Percentiles rank a stretch among this genome's conserved stretches.
These are phyloP conservation scores for Avena atlantica DNA, from an alignment of 176 grass and related monocot species.

Conservation along the genomic window DNA sequence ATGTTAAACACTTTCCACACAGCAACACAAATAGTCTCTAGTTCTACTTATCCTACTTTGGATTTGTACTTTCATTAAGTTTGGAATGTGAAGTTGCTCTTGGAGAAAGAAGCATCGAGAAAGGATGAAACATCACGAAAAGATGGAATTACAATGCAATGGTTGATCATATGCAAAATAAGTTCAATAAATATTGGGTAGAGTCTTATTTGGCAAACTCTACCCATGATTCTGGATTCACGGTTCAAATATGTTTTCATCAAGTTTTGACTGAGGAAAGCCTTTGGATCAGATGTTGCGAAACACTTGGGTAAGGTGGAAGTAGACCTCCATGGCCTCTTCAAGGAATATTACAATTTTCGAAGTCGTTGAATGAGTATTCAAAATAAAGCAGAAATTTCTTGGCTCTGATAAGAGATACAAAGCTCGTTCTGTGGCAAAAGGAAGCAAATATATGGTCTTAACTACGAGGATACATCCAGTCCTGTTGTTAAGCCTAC, in stretches of 20 bases:
- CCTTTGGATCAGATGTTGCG: background rate
- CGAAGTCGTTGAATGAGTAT: no score
- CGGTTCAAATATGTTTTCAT: background rate
- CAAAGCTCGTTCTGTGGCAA: no score
- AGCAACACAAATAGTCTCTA: background rate
- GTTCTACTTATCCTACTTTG: background rate
- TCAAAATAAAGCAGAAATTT: no score
- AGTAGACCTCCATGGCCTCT: background rate
- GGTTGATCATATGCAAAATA: background rate
- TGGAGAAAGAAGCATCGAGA: background rate
- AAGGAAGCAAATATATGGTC: no score
- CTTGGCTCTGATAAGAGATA: no score
- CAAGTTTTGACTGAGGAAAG: background rate
- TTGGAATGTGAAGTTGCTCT: background rate
- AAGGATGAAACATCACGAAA: background rate
- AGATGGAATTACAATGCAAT: background rate
- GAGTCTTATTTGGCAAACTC: background rate
- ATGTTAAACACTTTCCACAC: background rate
- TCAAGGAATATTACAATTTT: background rate
- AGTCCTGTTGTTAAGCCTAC: no score
- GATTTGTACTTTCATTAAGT: background rate
- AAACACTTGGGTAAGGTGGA: background rate
- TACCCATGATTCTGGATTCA: background rate
- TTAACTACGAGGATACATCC: no score
- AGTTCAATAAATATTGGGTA: background rate